phyloP scores from a whole-genome alignment of 164 flowering plant species.

The Macadamia integrifolia region DNA sequence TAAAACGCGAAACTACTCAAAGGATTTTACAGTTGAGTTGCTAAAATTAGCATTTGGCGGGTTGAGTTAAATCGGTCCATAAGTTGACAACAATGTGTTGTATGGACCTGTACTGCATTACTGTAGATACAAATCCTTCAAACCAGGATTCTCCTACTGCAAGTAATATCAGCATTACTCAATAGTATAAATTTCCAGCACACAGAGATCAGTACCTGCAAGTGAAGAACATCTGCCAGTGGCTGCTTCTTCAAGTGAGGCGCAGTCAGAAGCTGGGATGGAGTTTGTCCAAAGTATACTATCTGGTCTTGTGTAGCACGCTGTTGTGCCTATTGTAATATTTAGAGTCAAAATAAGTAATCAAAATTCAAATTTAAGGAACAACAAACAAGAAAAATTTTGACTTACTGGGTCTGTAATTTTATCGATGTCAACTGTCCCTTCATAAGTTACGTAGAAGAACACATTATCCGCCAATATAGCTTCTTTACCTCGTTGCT shows the following conservation, averaged over 20 bases:
- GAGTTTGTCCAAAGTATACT: conserved; percentile 98
- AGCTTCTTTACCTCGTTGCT: conserved; percentile 98
- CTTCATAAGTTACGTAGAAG: conserved; percentile 96
- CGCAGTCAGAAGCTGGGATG: conserved; percentile 82
- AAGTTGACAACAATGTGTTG: no score
- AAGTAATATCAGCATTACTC: background rate
- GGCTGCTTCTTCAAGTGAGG: conserved; percentile 87
- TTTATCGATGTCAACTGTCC: conserved; percentile 93
- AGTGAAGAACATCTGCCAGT: conserved; percentile 76
- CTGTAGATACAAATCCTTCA: no score
- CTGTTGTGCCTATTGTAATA: conserved; percentile 58
- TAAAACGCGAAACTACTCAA: no score
- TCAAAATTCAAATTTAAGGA: conserved; percentile 2
- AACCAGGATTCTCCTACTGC: background rate
- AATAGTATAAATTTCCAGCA: background rate
- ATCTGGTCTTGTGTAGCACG: conserved; percentile 97
- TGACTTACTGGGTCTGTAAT: conserved; percentile 79
- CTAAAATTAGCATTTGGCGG: no score
- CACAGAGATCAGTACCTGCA: conserved; percentile 54
- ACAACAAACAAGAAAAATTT: conserved; percentile 4
- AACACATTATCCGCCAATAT: conserved; percentile 83
- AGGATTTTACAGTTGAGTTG: no score
- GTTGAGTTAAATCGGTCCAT: no score
- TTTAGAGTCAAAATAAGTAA: conserved; percentile 12
- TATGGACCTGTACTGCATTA: no score